Evolutionary conservation across 2,329 filamentous ascomycete genomes (phyloP), one percentile per base, ranked within the genome.

Genomic region (Alternaria viburni): DNA sequence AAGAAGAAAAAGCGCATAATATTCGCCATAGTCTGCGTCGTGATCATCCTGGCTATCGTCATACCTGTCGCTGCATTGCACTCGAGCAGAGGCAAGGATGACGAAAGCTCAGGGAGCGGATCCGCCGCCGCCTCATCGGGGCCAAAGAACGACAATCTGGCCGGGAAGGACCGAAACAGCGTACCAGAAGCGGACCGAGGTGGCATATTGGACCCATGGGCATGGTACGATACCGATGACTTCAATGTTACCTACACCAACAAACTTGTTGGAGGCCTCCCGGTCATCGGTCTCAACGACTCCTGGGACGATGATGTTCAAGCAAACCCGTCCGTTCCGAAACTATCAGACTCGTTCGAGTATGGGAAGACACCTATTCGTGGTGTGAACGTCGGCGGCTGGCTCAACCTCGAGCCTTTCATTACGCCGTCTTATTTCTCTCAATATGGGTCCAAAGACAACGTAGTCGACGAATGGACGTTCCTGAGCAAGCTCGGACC

Each of bases 171-270:
- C 12, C 74, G 81, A 21, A 74, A 78, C 63, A 79, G 77, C 59
- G 83, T 85, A 36, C 84, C 83, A 1, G 81, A 83, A 60, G 85
- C 85, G 65, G 93, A 88, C 72, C 89, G 88, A 78, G 93, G 89
- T 13, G 92, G 91, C 3, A 90, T 91, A 66, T 85, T 97, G 19
- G 94, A 99, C 75, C 96, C 96, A 0, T 97, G 93, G 79, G 89
- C 90, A 2, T 99, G 96, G 96, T 91, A 91, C 69, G 91, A 96
- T 71, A 97, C 94, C 0, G 87, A 85, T 0, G 93, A 94, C 74
- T 97, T 98, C 83, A 99, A 99, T 77, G 87, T 95, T 65, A 98
- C 96, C 0, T 99, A 96, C 77, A 99, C 96, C 0, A 88, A 90
- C 64, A 87, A 89, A 54, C 93, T 89, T 13, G 90, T 98, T 0